These are phyloP conservation scores for Chytridiales sp. DNA, from an alignment of 371 early-diverging fungal species.

Conservation along the genomic window DNA sequence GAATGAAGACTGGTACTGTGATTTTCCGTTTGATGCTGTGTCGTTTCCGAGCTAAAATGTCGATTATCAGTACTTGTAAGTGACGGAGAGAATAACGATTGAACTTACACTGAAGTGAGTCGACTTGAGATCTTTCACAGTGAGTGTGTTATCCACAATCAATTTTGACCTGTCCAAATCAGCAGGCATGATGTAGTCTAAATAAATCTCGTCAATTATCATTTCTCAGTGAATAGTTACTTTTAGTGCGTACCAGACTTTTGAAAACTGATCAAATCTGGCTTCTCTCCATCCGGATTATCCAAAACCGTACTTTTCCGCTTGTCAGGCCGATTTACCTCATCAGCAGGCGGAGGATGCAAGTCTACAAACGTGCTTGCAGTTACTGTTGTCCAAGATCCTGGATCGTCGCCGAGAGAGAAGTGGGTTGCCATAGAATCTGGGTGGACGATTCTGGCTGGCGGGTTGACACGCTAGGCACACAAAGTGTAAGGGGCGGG, in stretches of 20 bases:
- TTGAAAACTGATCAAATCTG: constrained; percentile 22
- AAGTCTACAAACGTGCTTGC: constrained; percentile 7
- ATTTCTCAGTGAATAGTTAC: constrained; percentile 1
- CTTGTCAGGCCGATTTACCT: constrained; percentile 23
- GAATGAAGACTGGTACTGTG: constrained; percentile 23
- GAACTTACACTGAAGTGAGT: constrained; percentile 36
- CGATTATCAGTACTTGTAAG: not conserved
- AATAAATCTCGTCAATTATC: not conserved
- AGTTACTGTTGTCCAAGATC: constrained; percentile 11
- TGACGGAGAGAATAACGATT: not conserved
- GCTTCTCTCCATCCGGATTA: constrained; percentile 30
- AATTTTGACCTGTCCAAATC: constrained; percentile 26
- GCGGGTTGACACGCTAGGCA: not conserved
- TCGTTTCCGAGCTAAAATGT: constrained; percentile 15
- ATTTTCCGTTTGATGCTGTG: constrained; percentile 7
- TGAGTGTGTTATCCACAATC: constrained; percentile 32
- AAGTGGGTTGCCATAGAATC: constrained; percentile 21
- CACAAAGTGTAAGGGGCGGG: not conserved
- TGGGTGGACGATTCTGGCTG: constrained; percentile 8
- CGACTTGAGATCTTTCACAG: constrained; percentile 33
- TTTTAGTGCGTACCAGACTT: constrained; percentile 13
- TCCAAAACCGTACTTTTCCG: constrained; percentile 31
- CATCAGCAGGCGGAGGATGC: constrained; percentile 6
- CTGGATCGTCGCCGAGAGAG: constrained; percentile 24
- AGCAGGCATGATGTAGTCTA: constrained; percentile 12